Evolutionary conservation across 2,329 filamentous ascomycete species (phyloP).

Genomic region (Colletotrichum orchidophilum): DNA sequence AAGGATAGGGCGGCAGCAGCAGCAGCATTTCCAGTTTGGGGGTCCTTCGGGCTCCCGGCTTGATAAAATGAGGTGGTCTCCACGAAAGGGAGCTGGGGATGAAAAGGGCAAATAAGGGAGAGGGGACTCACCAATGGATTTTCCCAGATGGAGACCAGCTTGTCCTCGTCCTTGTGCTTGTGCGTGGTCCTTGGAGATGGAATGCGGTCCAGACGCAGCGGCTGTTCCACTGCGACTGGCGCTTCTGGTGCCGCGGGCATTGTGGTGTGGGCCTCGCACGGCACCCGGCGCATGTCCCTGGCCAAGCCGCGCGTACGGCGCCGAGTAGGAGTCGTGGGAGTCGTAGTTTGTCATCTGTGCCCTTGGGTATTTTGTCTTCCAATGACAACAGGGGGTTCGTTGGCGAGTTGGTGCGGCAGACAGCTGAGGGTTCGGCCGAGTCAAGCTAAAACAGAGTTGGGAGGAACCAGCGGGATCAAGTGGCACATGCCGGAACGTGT

Average conservation of each 20-base stretch:
- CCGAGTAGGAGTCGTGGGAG: not conserved
- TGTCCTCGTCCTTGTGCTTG: not conserved
- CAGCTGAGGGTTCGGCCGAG: not conserved
- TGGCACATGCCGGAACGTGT: not conserved
- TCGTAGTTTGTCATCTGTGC: conserved; percentile 7
- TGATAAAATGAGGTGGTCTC: conserved; percentile 7
- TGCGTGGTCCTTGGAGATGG: not conserved
- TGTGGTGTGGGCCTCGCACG: conserved; percentile 10
- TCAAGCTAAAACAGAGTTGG: not conserved
- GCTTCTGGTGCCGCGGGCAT: conserved; percentile 5
- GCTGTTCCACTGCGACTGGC: conserved; percentile 1
- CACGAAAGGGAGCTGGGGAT: not conserved
- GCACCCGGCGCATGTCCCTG: conserved; percentile 15
- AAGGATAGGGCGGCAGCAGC: not conserved
- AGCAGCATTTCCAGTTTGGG: not conserved
- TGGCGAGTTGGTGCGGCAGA: no score
- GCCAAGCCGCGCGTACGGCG: conserved; percentile 16
- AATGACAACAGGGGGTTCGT: not conserved
- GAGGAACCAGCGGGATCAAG: not conserved
- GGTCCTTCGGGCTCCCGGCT: not conserved
- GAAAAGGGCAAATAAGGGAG: not conserved
- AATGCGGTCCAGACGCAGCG: conserved; percentile 1
- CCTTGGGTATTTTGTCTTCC: not conserved
- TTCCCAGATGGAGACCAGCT: not conserved
- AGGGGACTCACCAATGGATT: not conserved